phyloP scores from a whole-genome alignment of 306 rosid genomes.

The Fragaria ananassa region DNA sequence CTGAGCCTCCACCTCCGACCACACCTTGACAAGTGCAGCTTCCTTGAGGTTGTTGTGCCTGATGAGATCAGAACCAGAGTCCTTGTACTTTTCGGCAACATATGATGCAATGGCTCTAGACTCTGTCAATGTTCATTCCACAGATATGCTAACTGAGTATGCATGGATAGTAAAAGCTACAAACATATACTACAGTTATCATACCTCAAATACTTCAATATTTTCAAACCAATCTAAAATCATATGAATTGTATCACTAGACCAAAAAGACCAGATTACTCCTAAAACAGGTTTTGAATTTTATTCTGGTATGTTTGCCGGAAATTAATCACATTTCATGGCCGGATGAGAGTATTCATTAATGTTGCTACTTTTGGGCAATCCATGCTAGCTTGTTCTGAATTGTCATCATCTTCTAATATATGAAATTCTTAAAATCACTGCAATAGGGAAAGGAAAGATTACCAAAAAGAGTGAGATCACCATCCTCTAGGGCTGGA shows the following conservation, averaged over 20 bases:
- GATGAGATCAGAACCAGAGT: conserved; percentile 47
- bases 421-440: neutral
- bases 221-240: neutral
- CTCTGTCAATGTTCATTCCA: conserved; percentile 34
- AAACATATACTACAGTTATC: neutral
- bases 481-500: conserved; percentile 71
- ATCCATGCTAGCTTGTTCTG: neutral
- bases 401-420: neutral
- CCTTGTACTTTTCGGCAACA: conserved; percentile 64
- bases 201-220: neutral
- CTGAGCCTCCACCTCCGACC: conserved; percentile 69
- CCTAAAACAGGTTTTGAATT: neutral
- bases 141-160: too few species aligned
- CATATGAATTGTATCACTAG: neutral
- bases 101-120: conserved; percentile 71
- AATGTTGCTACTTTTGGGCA: neutral
- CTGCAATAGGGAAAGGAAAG: neutral
- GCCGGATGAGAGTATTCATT: neutral
- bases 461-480: conserved; percentile 72
- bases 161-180: neutral
- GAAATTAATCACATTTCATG: neutral
- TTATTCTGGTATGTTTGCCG: neutral
- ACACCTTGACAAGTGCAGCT: conserved; percentile 57
- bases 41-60: conserved; percentile 43
- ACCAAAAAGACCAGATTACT: neutral